phyloP scores from a whole-genome alignment of 2,329 filamentous ascomycete genomes.

The Penicillium palitans region DNA sequence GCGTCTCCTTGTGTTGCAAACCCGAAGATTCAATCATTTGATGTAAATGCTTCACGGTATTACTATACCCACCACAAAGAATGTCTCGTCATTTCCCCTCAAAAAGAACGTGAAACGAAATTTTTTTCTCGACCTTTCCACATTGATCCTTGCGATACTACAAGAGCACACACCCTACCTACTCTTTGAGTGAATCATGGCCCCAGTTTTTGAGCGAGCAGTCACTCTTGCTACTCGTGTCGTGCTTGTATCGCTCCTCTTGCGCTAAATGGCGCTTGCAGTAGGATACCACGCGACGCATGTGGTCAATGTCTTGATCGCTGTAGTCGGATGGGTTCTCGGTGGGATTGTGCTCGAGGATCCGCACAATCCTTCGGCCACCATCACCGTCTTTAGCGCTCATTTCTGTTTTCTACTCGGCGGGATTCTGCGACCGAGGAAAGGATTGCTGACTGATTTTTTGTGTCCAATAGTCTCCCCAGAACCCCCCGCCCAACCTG shows the following conservation, averaged over 20 bases:
- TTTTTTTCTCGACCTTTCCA: no score
- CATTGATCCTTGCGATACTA: neutral
- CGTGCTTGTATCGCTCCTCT: slow-evolving; percentile 54
- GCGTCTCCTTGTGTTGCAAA: no score
- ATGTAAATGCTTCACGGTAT: no score
- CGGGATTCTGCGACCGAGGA: neutral
- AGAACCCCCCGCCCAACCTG: slow-evolving; percentile 61
- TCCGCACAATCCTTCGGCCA: slow-evolving; percentile 63
- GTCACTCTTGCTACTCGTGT: slow-evolving; percentile 56
- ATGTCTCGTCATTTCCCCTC: no score
- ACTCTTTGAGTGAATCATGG: slow-evolving; percentile 53
- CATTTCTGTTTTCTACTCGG: neutral
- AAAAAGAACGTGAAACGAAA: no score
- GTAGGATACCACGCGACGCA: slow-evolving; percentile 53
- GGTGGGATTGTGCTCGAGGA: slow-evolving; percentile 61
- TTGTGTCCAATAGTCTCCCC: slow-evolving; percentile 65
- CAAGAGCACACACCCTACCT: neutral
- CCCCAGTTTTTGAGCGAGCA: slow-evolving; percentile 64
- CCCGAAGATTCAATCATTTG: no score
- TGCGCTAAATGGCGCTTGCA: slow-evolving; percentile 67
- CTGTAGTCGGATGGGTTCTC: slow-evolving; percentile 51
- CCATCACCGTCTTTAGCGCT: slow-evolving; percentile 34
- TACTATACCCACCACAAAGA: no score
- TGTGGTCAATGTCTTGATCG: slow-evolving; percentile 58
- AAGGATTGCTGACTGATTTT: slow-evolving; percentile 36